Evolutionary conservation across 129 eudicot species (phyloP).

Genomic region (Heracleum sosnowskyi): DNA sequence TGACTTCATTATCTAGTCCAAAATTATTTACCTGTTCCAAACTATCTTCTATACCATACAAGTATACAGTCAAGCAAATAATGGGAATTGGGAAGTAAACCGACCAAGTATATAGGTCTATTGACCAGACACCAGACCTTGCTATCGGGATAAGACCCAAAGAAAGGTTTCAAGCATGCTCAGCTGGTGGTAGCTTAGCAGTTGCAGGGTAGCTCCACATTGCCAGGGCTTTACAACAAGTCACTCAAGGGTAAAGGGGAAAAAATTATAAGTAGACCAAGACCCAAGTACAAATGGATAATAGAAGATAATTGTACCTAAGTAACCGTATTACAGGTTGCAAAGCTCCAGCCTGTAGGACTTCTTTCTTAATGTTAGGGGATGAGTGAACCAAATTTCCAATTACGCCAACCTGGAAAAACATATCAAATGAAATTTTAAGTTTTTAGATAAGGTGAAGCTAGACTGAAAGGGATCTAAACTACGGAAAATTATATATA

Average conservation of each 20-base stretch:
- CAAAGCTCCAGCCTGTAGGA: slow-evolving; percentile 93
- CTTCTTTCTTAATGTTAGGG: slow-evolving; percentile 80
- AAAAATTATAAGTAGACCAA: not conserved
- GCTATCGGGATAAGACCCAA: not conserved
- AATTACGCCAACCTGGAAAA: slow-evolving; percentile 90
- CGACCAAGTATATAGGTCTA: not conserved
- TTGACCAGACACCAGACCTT: no score
- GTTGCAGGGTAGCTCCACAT: slow-evolving; percentile 3
- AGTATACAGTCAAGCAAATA: not conserved
- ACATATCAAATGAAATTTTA: slow-evolving; percentile 2
- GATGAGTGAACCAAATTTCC: slow-evolving; percentile 98
- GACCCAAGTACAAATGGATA: not conserved
- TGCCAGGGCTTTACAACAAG: not conserved
- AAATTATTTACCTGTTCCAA: not conserved
- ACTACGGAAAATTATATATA: not conserved
- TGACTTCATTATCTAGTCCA: not conserved
- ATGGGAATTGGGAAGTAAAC: not conserved
- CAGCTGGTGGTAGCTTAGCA: not conserved
- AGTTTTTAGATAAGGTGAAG: not conserved
- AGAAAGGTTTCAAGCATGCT: not conserved
- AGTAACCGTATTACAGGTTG: slow-evolving; percentile 95
- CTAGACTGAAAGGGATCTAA: not conserved
- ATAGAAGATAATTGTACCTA: slow-evolving; percentile 32
- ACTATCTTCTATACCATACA: not conserved
- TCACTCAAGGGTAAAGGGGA: not conserved